Percentiles rank a stretch among this genome's conserved stretches.
These are phyloP conservation scores for Eremothecium sinecaudum DNA, from an alignment of 1,139 yeast species.

Conservation along the genomic window DNA sequence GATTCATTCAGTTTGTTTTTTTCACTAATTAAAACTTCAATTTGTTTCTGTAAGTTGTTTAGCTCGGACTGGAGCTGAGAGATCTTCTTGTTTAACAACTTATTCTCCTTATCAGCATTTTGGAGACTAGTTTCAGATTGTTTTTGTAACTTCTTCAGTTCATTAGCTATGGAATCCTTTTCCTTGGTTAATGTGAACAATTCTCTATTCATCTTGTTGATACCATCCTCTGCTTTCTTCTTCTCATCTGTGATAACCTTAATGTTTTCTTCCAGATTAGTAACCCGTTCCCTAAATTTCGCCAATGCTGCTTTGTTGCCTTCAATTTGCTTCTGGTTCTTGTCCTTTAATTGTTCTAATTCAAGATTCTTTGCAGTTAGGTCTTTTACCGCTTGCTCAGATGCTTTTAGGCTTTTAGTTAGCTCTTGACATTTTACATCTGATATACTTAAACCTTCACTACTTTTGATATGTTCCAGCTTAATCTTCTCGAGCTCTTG, in stretches of 20 bases:
- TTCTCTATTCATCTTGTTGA: constrained; percentile 84
- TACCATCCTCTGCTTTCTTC: constrained; percentile 72
- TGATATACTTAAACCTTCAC: background rate
- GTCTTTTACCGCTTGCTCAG: constrained; percentile 10
- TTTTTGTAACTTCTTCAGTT: constrained; percentile 36
- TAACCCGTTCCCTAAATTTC: constrained; percentile 11
- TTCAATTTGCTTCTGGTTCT: constrained; percentile 6
- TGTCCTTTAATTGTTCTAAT: background rate
- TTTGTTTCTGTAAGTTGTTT: constrained; percentile 10
- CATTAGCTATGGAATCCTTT: constrained; percentile 44
- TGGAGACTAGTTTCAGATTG: constrained; percentile 29
- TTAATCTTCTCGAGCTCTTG: constrained; percentile 6
- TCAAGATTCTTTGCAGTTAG: constrained; percentile 7
- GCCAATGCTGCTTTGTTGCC: constrained; percentile 7
- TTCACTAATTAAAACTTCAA: constrained; percentile 7
- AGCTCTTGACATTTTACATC: constrained; percentile 4
- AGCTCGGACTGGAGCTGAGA: constrained; percentile 18
- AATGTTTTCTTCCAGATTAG: constrained; percentile 15
- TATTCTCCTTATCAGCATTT: constrained; percentile 28
- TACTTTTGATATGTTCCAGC: background rate
- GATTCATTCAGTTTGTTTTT: constrained; percentile 10
- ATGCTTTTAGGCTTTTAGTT: constrained; percentile 11
- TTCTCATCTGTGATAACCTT: constrained; percentile 34
- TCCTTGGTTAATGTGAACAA: constrained; percentile 56
- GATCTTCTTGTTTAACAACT: constrained; percentile 17